A percentile compares a stretch with the other conserved stretches of the same genome.
Evolutionary conservation across 139 green algal genomes (phyloP).

Genomic region (Picochlorum sp.): DNA sequence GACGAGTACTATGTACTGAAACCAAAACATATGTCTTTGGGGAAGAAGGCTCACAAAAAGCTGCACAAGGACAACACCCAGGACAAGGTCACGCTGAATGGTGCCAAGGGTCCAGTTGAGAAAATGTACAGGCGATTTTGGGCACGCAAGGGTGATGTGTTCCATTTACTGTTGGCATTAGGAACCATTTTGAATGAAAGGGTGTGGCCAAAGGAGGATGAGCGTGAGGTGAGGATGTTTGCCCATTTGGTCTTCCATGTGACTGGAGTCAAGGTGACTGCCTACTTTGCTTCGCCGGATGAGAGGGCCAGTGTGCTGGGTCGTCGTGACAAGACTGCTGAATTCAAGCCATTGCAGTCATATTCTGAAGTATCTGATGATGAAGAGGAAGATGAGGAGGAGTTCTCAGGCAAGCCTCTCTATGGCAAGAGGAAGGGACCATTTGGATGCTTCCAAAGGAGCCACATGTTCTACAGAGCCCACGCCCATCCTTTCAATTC

Average conservation of each 20-base stretch:
- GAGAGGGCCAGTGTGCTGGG: background rate
- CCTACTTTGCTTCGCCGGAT: background rate
- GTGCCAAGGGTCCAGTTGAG: conserved; percentile 7
- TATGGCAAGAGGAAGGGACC: conserved; percentile 1
- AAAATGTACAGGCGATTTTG: conserved; percentile 24
- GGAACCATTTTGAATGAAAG: conserved; percentile 21
- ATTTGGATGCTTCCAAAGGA: background rate
- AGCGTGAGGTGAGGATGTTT: conserved; percentile 17
- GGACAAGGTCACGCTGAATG: background rate
- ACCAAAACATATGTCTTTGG: no score
- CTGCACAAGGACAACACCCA: background rate
- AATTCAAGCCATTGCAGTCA: no score
- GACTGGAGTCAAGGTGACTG: conserved; percentile 14
- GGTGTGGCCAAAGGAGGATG: conserved; percentile 21
- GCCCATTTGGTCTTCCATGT: conserved; percentile 19
- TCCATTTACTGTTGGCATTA: conserved; percentile 33
- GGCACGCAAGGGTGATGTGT: conserved; percentile 37
- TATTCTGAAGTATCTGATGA: no score
- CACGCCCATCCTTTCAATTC: conserved; percentile 32
- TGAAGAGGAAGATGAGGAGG: background rate
- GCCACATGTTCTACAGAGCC: conserved; percentile 11
- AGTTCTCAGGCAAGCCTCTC: background rate
- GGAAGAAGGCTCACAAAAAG: background rate
- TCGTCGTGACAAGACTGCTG: background rate
- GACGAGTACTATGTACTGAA: background rate